These are phyloP conservation scores for Neonectria faginata DNA, from an alignment of 2,329 filamentous ascomycete species.

Conservation along the genomic window DNA sequence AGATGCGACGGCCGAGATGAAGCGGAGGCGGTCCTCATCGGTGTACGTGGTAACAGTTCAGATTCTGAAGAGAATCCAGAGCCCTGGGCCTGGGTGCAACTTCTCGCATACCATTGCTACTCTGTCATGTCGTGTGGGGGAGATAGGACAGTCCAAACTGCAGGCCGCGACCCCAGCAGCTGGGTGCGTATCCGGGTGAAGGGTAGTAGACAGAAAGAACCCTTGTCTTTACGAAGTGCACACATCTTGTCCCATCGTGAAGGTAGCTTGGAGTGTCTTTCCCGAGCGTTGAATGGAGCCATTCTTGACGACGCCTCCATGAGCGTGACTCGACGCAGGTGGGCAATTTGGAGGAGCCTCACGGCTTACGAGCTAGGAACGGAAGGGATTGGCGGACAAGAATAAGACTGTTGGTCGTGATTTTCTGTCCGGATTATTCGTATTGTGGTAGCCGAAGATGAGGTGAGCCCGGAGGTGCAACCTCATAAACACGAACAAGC, in stretches of 20 bases:
- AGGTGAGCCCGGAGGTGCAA: background rate
- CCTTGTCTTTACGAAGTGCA: conserved; percentile 4
- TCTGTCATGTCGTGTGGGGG: conserved; percentile 15
- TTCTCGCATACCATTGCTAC: conserved; percentile 3
- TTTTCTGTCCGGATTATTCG: background rate
- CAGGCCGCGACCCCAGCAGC: background rate
- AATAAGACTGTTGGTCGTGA: background rate
- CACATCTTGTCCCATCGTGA: conserved; percentile 11
- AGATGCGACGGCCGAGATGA: conserved; percentile 17
- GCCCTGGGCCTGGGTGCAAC: conserved; percentile 4
- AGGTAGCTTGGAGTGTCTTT: conserved; percentile 12
- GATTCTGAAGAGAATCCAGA: conserved; percentile 3
- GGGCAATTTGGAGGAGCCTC: conserved; percentile 3
- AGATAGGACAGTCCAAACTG: conserved; percentile 13
- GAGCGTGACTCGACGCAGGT: conserved; percentile 1
- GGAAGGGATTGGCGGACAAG: background rate
- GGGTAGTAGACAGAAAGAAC: conserved; percentile 5
- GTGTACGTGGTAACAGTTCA: conserved; percentile 4
- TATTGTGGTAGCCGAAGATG: conserved; percentile 2
- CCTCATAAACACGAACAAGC: background rate
- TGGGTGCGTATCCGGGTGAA: conserved; percentile 1
- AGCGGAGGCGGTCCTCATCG: conserved; percentile 21
- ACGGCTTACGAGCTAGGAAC: background rate
- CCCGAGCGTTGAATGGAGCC: background rate
- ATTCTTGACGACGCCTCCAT: background rate